These are phyloP conservation scores for Aspergillus saccharolyticus DNA, from an alignment of 495 filamentous ascomycete species.

Conservation along the genomic window DNA sequence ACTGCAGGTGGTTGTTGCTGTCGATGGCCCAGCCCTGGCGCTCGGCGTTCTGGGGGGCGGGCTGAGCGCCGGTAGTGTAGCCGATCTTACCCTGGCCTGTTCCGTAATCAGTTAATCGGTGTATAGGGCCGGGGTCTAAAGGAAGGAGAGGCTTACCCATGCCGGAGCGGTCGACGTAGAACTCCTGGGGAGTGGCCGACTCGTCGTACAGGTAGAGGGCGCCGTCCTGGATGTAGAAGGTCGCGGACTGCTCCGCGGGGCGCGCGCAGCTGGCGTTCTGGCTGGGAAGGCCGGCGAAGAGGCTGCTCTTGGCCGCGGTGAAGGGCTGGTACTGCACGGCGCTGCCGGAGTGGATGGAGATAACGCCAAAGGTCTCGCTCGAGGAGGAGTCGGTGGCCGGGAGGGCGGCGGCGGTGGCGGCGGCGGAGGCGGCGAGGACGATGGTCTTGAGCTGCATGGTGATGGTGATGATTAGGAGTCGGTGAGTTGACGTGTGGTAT, in stretches of 20 bases:
- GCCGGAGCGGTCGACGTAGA: slow-evolving; percentile 50
- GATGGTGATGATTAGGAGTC: not conserved
- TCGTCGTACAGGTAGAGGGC: slow-evolving; percentile 42
- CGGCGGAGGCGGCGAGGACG: slow-evolving; percentile 21
- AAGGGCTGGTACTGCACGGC: slow-evolving; percentile 39
- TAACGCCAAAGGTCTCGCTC: slow-evolving; percentile 35
- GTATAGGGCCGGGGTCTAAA: not conserved
- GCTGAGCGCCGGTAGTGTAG: slow-evolving; percentile 41
- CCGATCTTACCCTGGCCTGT: slow-evolving; percentile 46
- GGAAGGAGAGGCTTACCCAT: slow-evolving; percentile 37
- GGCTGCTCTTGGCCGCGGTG: slow-evolving; percentile 37
- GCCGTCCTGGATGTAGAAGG: slow-evolving; percentile 44
- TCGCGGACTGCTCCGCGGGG: slow-evolving; percentile 33
- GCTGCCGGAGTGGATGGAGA: slow-evolving; percentile 44
- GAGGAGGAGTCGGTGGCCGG: slow-evolving; percentile 18
- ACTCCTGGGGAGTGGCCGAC: slow-evolving; percentile 38
- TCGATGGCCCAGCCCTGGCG: slow-evolving; percentile 40
- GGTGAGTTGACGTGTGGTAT: too few relatives aligned
- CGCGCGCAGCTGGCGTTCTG: slow-evolving; percentile 44
- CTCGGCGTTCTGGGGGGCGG: slow-evolving; percentile 36
- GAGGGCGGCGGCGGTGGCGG: slow-evolving; percentile 21
- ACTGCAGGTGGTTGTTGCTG: slow-evolving; percentile 34
- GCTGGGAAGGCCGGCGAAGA: slow-evolving; percentile 37
- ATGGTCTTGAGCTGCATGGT: slow-evolving; percentile 30
- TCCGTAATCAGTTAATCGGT: not conserved